Percentiles rank a stretch among this genome's conserved stretches.
These are phyloP conservation scores for Ephemerocybe angulata DNA, from an alignment of 768 basidiomycete species.

Conservation along the genomic window DNA sequence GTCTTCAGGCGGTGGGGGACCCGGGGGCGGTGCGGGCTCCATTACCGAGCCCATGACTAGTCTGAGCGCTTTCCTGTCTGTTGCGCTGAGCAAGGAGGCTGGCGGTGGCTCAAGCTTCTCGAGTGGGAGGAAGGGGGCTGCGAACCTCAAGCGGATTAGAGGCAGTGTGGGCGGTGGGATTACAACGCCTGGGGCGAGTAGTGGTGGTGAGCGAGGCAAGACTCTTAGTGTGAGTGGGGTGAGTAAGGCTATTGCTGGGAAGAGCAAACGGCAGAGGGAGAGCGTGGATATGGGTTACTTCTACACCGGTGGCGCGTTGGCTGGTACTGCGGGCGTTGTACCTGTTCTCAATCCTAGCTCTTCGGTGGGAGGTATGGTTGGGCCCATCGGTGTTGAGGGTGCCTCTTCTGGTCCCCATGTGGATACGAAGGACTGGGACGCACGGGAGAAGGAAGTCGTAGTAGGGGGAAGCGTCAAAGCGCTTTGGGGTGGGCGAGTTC, in stretches of 20 bases:
- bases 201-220: not conserved
- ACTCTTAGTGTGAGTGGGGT: too few relatives aligned
- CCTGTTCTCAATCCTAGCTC: not conserved
- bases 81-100: constrained; percentile 8
- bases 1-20: too few relatives aligned
- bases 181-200: not conserved
- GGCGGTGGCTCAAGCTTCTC: not conserved
- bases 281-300: constrained; percentile 44
- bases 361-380: not conserved
- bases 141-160: constrained; percentile 9
- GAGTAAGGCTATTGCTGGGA: not conserved
- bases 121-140: not conserved
- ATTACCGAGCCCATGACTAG: constrained; percentile 50
- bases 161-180: not conserved
- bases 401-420: too few relatives aligned
- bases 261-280: constrained; percentile 17
- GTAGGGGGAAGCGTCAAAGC: constrained; percentile 37
- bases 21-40: constrained; percentile 32
- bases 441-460: constrained; percentile 29
- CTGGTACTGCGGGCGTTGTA: constrained; percentile 24
- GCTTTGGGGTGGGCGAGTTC: constrained; percentile 43
- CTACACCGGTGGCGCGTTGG: constrained; percentile 17
- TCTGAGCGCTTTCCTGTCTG: constrained; percentile 45
- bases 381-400: too few relatives aligned
- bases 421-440: constrained; percentile 19